A percentile compares a stretch with the other conserved stretches of the same genome.
Evolutionary conservation across 306 rosid genomes (phyloP).

Genomic region (Rosa lucieae): DNA sequence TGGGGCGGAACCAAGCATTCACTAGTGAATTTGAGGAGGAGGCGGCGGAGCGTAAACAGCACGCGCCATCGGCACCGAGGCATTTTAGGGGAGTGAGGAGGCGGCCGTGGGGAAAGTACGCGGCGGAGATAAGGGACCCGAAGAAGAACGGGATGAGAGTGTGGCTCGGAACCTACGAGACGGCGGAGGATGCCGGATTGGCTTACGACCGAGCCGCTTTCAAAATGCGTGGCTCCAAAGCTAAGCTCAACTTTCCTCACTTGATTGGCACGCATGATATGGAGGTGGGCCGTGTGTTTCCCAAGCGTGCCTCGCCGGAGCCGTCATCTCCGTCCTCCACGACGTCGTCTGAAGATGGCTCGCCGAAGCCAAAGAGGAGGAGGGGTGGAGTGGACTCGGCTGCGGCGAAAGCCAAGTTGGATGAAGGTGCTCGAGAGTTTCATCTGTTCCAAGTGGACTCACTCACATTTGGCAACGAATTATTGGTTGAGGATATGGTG

Average conservation of each 20-base stretch:
- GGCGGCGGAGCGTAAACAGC: background rate
- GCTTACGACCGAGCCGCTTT: conserved; percentile 69
- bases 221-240: conserved; percentile 54
- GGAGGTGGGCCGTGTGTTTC: conserved; percentile 9
- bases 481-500: background rate
- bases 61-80: background rate
- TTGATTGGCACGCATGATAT: conserved; percentile 23
- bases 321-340: background rate
- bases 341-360: background rate
- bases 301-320: conserved; percentile 13
- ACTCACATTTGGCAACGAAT: background rate
- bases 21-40: background rate
- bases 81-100: conserved; percentile 55
- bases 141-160: conserved; percentile 49
- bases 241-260: conserved; percentile 65
- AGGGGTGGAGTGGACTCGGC: background rate
- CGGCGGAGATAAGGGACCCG: conserved; percentile 53
- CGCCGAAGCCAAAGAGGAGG: background rate
- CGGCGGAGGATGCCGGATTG: conserved; percentile 49
- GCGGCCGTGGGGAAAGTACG: conserved; percentile 70
- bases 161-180: conserved; percentile 64
- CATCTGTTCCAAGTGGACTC: background rate
- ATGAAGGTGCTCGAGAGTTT: background rate
- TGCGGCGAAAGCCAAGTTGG: background rate
- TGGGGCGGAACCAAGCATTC: background rate